A percentile compares a stretch with the other conserved stretches of the same genome.
Evolutionary conservation across 2,329 filamentous ascomycete species (phyloP).

Genomic region (Ceratocystis huliohia): DNA sequence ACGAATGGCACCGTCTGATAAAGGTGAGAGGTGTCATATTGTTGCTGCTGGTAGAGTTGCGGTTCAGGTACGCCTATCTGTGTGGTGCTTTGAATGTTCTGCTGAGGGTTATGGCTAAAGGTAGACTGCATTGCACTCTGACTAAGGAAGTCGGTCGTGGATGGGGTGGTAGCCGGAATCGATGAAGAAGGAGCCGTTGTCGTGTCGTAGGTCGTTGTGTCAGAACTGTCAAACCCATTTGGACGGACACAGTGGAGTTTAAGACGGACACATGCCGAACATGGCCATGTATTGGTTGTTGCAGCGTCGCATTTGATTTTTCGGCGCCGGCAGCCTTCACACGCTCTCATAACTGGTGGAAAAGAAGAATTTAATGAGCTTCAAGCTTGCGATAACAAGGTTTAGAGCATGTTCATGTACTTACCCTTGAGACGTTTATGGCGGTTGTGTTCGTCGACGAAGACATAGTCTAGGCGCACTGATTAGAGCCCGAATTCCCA

Average conservation of each 20-base stretch:
- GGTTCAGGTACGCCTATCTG: conserved; percentile 24
- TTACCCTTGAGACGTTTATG: conserved; percentile 92
- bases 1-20: conserved; percentile 42
- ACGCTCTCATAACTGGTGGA: conserved; percentile 77
- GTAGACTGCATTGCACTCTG: conserved; percentile 12
- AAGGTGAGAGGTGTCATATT: conserved; percentile 27
- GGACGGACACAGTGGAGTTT: conserved; percentile 91
- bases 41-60: conserved; percentile 28
- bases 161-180: neutral
- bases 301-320: conserved; percentile 98
- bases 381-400: neutral
- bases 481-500: conserved; percentile 25
- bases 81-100: conserved; percentile 2
- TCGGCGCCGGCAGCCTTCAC: conserved; percentile 82
- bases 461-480: conserved; percentile 70
- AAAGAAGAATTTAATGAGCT: neutral
- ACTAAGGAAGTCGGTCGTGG: conserved; percentile 1
- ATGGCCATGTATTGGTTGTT: conserved; percentile 95
- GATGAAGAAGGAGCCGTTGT: conserved; percentile 7
- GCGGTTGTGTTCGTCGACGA: conserved; percentile 95
- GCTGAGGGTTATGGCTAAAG: conserved; percentile 10
- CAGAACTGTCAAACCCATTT: conserved; percentile 51
- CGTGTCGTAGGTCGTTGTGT: conserved; percentile 23
- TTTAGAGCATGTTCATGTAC: conserved; percentile 18
- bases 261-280: conserved; percentile 79